Evolutionary conservation across 2,329 filamentous ascomycete genomes (phyloP).

Genomic region (Fusarium kyushuense): DNA sequence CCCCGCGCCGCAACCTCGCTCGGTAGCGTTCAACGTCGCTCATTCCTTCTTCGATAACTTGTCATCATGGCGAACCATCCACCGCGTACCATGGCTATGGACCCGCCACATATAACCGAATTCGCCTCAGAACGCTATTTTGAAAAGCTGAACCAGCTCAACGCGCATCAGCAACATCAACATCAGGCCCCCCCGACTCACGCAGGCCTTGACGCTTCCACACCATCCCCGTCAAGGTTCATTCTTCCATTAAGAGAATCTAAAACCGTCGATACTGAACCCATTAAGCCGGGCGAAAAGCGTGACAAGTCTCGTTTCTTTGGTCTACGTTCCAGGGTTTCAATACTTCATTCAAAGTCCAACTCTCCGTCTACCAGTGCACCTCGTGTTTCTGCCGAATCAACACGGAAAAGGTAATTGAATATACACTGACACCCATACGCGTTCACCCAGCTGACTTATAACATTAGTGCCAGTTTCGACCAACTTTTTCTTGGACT

Average conservation of each 20-base stretch:
- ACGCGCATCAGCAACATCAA: conserved; percentile 60
- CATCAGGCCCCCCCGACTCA: conserved; percentile 48
- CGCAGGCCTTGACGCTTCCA: conserved; percentile 40
- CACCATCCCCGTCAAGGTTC: conserved; percentile 57
- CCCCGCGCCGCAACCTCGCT: conserved; percentile 8
- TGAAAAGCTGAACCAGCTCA: conserved; percentile 69
- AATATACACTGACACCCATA: not conserved
- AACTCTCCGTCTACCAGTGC: conserved; percentile 29
- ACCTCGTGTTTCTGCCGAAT: conserved; percentile 45
- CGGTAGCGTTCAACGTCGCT: conserved; percentile 24
- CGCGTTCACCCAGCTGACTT: conserved; percentile 6
- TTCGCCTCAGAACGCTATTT: conserved; percentile 75
- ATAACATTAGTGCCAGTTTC: conserved; percentile 53
- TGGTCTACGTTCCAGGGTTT: conserved; percentile 56
- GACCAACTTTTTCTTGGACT: conserved; percentile 69
- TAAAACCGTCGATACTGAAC: conserved; percentile 51
- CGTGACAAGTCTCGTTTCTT: conserved; percentile 60
- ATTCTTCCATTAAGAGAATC: conserved; percentile 63
- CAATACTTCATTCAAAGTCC: conserved; percentile 53
- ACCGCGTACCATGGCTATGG: conserved; percentile 61
- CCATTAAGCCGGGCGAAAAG: conserved; percentile 51
- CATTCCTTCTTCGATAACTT: conserved; percentile 37
- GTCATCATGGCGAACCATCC: conserved; percentile 52
- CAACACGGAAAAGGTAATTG: conserved; percentile 52
- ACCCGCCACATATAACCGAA: conserved; percentile 72